A percentile compares a stretch with the other conserved stretches of the same genome.
Evolutionary conservation across 805 yeast species (phyloP).

Genomic region (Candida ovalis): DNA sequence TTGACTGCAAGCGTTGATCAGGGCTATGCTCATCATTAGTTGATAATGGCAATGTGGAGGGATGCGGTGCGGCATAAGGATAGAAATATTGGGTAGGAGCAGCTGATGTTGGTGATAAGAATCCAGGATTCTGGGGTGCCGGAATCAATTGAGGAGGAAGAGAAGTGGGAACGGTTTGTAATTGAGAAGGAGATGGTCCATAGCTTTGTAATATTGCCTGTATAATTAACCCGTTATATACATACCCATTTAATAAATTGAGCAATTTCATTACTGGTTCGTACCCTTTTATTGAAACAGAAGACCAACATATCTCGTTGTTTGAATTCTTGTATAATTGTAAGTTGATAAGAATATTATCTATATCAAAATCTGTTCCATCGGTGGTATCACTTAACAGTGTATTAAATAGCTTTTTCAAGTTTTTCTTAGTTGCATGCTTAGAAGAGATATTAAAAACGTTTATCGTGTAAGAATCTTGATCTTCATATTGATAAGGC

Average conservation of each 20-base stretch:
- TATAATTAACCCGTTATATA: slow-evolving; percentile 13
- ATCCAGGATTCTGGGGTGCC: background rate
- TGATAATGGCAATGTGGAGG: background rate
- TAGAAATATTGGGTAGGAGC: slow-evolving; percentile 3
- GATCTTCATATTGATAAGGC: background rate
- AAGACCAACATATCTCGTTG: slow-evolving; percentile 20
- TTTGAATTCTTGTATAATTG: slow-evolving; percentile 21
- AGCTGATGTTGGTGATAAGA: slow-evolving; percentile 1
- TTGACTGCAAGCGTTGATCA: background rate
- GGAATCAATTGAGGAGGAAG: slow-evolving; percentile 1
- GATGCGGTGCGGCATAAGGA: slow-evolving; percentile 6
- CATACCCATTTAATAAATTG: slow-evolving; percentile 17
- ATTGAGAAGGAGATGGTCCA: background rate
- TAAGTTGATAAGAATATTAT: slow-evolving; percentile 4
- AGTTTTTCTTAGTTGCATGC: background rate
- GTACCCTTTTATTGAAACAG: slow-evolving; percentile 11
- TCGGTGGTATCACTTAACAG: background rate
- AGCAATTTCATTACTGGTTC: slow-evolving; percentile 8
- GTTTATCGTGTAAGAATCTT: background rate
- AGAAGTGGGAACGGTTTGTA: background rate
- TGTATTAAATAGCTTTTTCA: background rate
- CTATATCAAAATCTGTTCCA: background rate
- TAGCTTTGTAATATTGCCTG: slow-evolving; percentile 14
- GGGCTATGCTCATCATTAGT: background rate
- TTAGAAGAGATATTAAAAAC: background rate